Evolutionary conservation across 495 filamentous ascomycete species (phyloP), one percentile per base, ranked within the genome.

Genomic region (Baudoinia panamericana): DNA sequence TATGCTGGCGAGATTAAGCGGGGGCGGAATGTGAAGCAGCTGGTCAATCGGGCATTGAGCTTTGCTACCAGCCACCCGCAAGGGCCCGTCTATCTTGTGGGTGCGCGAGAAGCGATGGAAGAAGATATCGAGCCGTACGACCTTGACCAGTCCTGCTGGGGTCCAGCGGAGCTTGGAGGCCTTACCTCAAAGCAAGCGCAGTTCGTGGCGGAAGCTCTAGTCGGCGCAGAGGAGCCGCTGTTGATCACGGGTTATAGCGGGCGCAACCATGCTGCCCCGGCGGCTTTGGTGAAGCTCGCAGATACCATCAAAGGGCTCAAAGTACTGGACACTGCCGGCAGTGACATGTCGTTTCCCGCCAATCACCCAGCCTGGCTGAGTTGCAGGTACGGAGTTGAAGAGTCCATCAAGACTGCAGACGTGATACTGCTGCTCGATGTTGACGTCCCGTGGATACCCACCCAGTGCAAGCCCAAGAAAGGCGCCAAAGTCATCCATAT

Each of bases 311-410:
- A 78, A 51, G 84, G 84, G 0, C 57, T 94, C 30, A 67, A 85
- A 10, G 84, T 96, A 13, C 60, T 96, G 20, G 88, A 96, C 57
- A 86, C 84, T 0, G 83, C 82, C 18, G 87, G 85, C 24, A 82
- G 82, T 54, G 88, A 96, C 56, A 90, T 96, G 88, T 92, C 83
- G 54, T 95, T 95, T 62, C 88, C 88, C 2, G 80, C 77, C 1
- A 68, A 87, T 36, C 86, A 94, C 45, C 64, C 66, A 0, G 74
- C 63, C 5, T 80, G 76, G 68, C 57, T 94, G 19, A 84, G 88
- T 2, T 55, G 92, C 48, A 67, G 75, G 45, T 94, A 76, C 48
- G 84, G 86, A 9, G 65, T 74, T 2, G 83, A 93, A 28, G 76
- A 82, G 12, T 62, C 66, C 5, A 82, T 94, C 48, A 67, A 64